Conservation (phyloP, 257 asterid genomes). For the Forsythia viridissima region DNA sequence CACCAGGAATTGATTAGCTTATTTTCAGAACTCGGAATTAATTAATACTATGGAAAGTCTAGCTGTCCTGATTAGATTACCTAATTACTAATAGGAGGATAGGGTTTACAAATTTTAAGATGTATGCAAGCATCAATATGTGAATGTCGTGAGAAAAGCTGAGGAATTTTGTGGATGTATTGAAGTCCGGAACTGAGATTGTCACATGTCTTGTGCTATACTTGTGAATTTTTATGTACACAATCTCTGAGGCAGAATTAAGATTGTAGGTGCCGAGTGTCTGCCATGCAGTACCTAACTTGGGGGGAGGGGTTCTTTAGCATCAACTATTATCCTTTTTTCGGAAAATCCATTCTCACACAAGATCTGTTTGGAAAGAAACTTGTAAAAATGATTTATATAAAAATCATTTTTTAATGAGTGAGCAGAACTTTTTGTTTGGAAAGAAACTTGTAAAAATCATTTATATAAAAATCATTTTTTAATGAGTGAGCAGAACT, state of each 20-base stretch:
- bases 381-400: background rate
- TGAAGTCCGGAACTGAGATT: background rate
- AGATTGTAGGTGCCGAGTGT: background rate
- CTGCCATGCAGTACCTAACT: background rate
- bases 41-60: background rate
- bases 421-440: background rate
- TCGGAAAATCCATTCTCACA: background rate
- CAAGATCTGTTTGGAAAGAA: background rate
- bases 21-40: background rate
- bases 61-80: background rate
- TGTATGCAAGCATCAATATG: background rate
- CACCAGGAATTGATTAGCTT: background rate
- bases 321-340: background rate
- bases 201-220: background rate
- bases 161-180: background rate
- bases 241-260: background rate
- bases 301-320: background rate
- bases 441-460: no score
- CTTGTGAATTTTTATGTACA: background rate
- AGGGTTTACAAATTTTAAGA: background rate
- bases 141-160: background rate
- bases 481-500: background rate
- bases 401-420: background rate
- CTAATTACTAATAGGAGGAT: constrained; percentile 1
- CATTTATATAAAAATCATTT: background rate